Evolutionary conservation across 257 asterid species (phyloP).

Genomic region (Cinchona pubescens): DNA sequence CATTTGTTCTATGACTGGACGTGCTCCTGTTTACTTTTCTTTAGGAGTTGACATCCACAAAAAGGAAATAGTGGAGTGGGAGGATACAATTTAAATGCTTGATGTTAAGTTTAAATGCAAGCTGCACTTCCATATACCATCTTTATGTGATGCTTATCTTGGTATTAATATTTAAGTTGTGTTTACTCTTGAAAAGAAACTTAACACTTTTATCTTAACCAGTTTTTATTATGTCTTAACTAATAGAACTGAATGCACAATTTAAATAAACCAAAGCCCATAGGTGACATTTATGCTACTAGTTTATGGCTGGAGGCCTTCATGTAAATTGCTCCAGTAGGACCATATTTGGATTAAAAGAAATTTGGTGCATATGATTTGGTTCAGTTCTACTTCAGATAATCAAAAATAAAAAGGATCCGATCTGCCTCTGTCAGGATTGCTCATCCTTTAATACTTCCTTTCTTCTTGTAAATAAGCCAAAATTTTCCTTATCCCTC

Average conservation of each 20-base stretch:
- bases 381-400: not conserved
- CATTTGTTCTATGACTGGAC: constrained; percentile 6
- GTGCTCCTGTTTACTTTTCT: not conserved
- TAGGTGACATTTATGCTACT: not conserved
- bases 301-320: not conserved
- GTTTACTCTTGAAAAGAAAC: not conserved
- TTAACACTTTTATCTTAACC: not conserved
- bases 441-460: not conserved
- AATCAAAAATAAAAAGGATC: not conserved
- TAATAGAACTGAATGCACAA: not conserved
- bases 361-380: not conserved
- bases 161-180: not conserved
- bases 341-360: not conserved
- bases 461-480: not conserved
- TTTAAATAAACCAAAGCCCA: not conserved
- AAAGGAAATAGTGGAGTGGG: constrained; percentile 4
- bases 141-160: not conserved
- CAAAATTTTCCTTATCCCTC: not conserved
- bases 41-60: not conserved
- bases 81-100: not conserved
- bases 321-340: no score
- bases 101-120: not conserved
- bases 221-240: not conserved
- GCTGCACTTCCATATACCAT: not conserved
- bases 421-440: not conserved